Conservation (phyloP, 768 basidiomycete species). For the Mycena latifolia region DNA sequence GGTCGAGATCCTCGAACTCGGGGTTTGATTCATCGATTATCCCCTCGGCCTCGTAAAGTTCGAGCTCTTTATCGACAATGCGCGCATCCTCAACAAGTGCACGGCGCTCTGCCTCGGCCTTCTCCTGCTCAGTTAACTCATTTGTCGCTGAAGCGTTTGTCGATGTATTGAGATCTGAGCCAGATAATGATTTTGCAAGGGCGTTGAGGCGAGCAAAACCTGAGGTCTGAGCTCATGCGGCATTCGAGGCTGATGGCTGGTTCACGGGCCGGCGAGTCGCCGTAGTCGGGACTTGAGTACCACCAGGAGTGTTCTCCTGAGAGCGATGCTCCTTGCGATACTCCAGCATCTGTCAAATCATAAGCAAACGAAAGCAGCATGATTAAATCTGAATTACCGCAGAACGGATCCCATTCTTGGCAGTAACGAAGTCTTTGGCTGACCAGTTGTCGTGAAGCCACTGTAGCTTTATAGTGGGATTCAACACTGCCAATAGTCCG, state of each 20-base stretch:
- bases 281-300: background rate
- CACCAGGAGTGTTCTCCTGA: background rate
- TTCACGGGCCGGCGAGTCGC: background rate
- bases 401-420: slow-evolving; percentile 1
- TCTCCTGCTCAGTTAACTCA: slow-evolving; percentile 3
- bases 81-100: slow-evolving; percentile 8
- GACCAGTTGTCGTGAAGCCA: slow-evolving; percentile 17
- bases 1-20: slow-evolving; percentile 13
- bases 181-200: background rate
- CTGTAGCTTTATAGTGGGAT: slow-evolving; percentile 33
- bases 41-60: slow-evolving; percentile 2
- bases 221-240: background rate
- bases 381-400: slow-evolving; percentile 1
- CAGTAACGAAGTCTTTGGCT: background rate
- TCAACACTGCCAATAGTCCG: slow-evolving; percentile 33
- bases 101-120: slow-evolving; percentile 7
- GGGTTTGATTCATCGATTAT: background rate
- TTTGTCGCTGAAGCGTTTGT: background rate
- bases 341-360: slow-evolving; percentile 9
- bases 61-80: slow-evolving; percentile 12
- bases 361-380: background rate
- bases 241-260: background rate
- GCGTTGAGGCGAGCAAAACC: slow-evolving; percentile 2
- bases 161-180: background rate
- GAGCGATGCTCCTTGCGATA: slow-evolving; percentile 15